Evolutionary conservation across 2,329 filamentous ascomycete genomes (phyloP).

Genomic region (Calonectria naviculata): DNA sequence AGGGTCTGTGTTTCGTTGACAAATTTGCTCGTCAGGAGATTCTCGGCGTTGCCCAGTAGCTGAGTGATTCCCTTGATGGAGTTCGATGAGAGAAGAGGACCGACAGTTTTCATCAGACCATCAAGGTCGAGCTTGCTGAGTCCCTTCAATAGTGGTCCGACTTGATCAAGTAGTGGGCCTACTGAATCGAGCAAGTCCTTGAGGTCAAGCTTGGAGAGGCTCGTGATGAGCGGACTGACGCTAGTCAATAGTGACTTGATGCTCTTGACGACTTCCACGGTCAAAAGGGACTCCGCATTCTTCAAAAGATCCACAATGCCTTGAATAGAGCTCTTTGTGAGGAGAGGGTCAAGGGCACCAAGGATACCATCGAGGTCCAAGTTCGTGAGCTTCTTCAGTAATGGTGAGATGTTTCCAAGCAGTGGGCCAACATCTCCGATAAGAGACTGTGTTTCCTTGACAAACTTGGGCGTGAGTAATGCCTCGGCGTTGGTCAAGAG

Average conservation of each 20-base stretch:
- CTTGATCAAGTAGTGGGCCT: conserved; percentile 43
- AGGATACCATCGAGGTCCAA: conserved; percentile 48
- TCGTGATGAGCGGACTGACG: conserved; percentile 33
- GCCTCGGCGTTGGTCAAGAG: conserved; percentile 44
- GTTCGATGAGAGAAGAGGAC: conserved; percentile 41
- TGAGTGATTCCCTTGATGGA: conserved; percentile 45
- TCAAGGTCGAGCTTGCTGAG: conserved; percentile 45
- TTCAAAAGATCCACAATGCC: conserved; percentile 44
- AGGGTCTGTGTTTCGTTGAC: conserved; percentile 43
- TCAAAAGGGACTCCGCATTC: conserved; percentile 45
- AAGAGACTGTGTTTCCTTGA: conserved; percentile 41
- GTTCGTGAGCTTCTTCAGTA: conserved; percentile 41
- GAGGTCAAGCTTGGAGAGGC: conserved; percentile 47
- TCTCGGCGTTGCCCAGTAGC: conserved; percentile 44
- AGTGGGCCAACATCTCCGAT: conserved; percentile 47
- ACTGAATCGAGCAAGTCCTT: conserved; percentile 41
- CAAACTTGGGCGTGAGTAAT: conserved; percentile 36
- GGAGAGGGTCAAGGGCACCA: conserved; percentile 48
- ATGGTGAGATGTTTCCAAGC: conserved; percentile 34
- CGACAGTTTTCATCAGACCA: conserved; percentile 39
- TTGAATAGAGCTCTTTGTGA: conserved; percentile 45
- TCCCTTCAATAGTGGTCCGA: conserved; percentile 48
- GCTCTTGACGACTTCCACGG: conserved; percentile 30
- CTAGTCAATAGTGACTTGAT: conserved; percentile 21
- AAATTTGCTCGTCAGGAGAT: conserved; percentile 41